phyloP scores from a whole-genome alignment of 2,329 filamentous ascomycete genomes.

The Colletotrichum musae region DNA sequence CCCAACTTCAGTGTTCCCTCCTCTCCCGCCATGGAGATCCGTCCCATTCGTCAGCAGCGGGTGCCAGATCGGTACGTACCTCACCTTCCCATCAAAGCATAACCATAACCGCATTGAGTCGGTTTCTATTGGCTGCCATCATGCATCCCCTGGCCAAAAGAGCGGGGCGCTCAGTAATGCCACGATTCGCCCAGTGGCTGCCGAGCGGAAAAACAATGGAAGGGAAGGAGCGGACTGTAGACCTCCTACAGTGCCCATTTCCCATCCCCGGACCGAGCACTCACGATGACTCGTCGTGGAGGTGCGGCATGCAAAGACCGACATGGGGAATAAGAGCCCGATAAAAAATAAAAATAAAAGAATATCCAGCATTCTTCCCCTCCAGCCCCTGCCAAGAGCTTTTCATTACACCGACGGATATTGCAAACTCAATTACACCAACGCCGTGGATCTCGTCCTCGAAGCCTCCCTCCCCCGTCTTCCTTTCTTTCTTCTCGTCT shows the following conservation, averaged over 20 bases:
- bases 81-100: constrained; percentile 5
- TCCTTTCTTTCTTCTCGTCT: too few species aligned
- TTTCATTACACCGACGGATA: background rate
- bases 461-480: background rate
- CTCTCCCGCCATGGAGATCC: constrained; percentile 4
- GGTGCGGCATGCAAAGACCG: too few species aligned
- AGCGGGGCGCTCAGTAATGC: constrained; percentile 15
- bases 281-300: too few species aligned
- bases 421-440: background rate
- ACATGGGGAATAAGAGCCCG: too few species aligned
- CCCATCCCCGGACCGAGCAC: background rate
- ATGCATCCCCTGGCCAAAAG: background rate
- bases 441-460: background rate
- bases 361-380: too few species aligned
- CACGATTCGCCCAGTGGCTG: background rate
- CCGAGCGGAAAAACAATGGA: constrained; percentile 11
- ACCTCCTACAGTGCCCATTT: too few species aligned
- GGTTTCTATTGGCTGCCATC: constrained; percentile 22
- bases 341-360: too few species aligned
- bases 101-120: constrained; percentile 18
- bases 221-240: too few species aligned
- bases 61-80: constrained; percentile 19
- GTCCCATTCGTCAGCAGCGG: constrained; percentile 1
- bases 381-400: constrained; percentile 28
- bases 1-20: background rate